These are phyloP conservation scores for Paecilomyces formosus DNA, from an alignment of 2,329 filamentous ascomycete genomes.

Conservation along the genomic window DNA sequence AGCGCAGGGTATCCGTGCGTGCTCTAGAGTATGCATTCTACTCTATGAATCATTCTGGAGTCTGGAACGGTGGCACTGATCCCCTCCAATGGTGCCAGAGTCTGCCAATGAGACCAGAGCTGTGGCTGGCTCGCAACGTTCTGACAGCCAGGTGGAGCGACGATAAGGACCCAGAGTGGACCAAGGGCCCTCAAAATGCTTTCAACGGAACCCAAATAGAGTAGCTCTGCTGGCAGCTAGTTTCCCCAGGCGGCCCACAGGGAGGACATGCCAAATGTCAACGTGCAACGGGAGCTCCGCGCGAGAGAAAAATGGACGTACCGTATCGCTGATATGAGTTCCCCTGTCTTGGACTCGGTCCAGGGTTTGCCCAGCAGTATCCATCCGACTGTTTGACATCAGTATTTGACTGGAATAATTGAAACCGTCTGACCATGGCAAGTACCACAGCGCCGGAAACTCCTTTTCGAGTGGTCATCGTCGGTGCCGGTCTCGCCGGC, in stretches of 20 bases:
- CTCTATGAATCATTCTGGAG: background rate
- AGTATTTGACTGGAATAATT: background rate
- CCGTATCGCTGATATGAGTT: background rate
- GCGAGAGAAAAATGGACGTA: background rate
- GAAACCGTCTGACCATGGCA: background rate
- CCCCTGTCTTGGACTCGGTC: background rate
- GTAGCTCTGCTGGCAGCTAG: background rate
- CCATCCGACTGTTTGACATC: background rate
- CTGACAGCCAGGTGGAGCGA: background rate
- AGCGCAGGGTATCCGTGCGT: too few species aligned
- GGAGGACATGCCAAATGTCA: background rate
- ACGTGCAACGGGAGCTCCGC: background rate
- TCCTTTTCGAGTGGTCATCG: constrained; percentile 34
- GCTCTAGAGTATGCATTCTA: background rate
- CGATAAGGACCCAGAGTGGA: background rate
- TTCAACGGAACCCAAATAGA: background rate
- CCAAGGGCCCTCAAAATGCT: background rate
- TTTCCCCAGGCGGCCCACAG: background rate
- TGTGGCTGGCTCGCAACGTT: background rate
- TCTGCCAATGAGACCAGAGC: background rate
- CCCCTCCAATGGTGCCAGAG: background rate
- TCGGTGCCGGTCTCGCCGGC: constrained; percentile 43
- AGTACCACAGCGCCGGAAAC: background rate
- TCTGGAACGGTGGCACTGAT: background rate
- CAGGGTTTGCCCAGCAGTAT: background rate